Evolutionary conservation across 345 rosid species (phyloP).

Genomic region (Gossypium anomalum): DNA sequence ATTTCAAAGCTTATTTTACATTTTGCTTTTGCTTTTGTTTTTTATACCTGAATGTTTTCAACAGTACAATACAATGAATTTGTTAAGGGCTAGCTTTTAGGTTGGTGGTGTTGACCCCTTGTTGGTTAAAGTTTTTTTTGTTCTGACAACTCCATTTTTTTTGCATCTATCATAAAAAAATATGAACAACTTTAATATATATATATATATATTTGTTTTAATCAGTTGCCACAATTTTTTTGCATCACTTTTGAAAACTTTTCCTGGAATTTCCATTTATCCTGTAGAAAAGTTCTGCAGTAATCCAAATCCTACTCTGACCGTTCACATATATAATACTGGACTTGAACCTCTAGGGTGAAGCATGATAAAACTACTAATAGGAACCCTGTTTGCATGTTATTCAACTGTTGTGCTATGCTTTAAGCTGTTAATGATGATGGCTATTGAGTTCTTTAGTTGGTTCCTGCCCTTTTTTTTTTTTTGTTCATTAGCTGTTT

Average conservation of each 20-base stretch:
- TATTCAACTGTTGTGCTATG: not conserved
- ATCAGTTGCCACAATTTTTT: not conserved
- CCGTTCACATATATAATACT: not conserved
- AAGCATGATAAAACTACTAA: not conserved
- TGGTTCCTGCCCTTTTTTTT: not conserved
- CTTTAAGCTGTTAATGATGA: conserved; percentile 3
- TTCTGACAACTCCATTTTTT: not conserved
- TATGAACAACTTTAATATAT: not conserved
- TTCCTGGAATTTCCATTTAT: not conserved
- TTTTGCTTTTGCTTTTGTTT: not conserved
- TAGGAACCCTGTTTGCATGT: not conserved
- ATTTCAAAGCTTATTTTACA: not conserved
- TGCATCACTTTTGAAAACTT: not conserved
- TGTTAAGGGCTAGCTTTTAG: not conserved
- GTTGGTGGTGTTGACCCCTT: not conserved
- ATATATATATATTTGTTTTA: not conserved
- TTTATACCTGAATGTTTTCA: not conserved
- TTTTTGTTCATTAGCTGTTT: conserved; percentile 5
- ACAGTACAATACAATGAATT: not conserved
- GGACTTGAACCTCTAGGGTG: not conserved
- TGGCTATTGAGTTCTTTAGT: not conserved
- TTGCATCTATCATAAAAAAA: not conserved
- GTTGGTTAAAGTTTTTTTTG: not conserved
- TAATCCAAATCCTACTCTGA: not conserved
- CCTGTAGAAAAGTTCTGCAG: not conserved